Evolutionary conservation across 1,139 yeast species (phyloP).

Genomic region (Kluyveromyces sp.): DNA sequence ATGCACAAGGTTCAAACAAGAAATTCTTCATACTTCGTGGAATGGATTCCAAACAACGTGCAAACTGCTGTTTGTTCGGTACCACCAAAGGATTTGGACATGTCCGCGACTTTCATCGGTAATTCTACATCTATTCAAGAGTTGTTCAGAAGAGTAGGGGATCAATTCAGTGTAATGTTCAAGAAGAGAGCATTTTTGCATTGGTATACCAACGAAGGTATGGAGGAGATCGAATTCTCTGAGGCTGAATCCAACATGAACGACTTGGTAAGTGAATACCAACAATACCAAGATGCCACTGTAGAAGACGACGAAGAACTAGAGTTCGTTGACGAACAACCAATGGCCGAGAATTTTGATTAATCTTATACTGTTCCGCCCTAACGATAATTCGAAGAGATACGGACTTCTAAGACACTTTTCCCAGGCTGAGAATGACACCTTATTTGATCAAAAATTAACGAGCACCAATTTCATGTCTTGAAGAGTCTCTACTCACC

Average conservation of each 20-base stretch:
- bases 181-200: slow-evolving; percentile 92
- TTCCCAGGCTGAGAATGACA: neutral
- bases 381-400: too few species aligned
- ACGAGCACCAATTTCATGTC: too few species aligned
- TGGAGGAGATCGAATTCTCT: slow-evolving; percentile 90
- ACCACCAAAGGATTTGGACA: slow-evolving; percentile 77
- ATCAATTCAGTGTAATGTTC: slow-evolving; percentile 86
- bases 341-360: slow-evolving; percentile 28
- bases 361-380: slow-evolving; percentile 5
- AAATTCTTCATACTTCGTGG: slow-evolving; percentile 77
- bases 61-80: slow-evolving; percentile 91
- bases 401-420: too few species aligned
- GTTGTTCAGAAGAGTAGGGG: slow-evolving; percentile 81
- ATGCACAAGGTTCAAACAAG: slow-evolving; percentile 79
- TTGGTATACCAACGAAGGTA: slow-evolving; percentile 93
- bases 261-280: slow-evolving; percentile 83
- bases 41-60: slow-evolving; percentile 95
- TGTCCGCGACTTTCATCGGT: slow-evolving; percentile 89
- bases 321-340: slow-evolving; percentile 51
- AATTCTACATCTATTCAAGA: slow-evolving; percentile 91
- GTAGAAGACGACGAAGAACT: slow-evolving; percentile 66
- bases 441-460: too few species aligned
- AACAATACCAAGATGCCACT: slow-evolving; percentile 84
- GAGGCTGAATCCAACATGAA: slow-evolving; percentile 81
- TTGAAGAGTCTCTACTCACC: too few species aligned